phyloP scores from a whole-genome alignment of 1,139 yeast genomes.

The Debaryomyces nepalensis region DNA sequence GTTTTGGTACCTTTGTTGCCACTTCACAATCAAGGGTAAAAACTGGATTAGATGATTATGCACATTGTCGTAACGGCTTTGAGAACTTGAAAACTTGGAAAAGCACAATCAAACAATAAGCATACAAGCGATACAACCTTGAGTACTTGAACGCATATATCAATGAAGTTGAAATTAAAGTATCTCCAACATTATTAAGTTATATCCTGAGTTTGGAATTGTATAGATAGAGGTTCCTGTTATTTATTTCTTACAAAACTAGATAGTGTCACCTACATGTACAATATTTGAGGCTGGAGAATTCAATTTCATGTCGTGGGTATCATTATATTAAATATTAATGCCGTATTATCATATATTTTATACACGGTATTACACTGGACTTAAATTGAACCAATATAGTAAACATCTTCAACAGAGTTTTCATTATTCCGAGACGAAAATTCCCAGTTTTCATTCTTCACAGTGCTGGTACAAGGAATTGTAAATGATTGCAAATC shows the following conservation, averaged over 20 bases:
- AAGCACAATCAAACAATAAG: conserved; percentile 67
- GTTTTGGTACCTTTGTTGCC: conserved; percentile 90
- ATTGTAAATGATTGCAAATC: neutral
- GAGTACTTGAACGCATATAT: too few relatives aligned
- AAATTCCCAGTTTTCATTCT: conserved; percentile 15
- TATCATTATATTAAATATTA: neutral
- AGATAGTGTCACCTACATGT: too few relatives aligned
- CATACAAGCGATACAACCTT: too few relatives aligned
- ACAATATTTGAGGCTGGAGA: too few relatives aligned
- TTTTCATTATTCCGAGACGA: conserved; percentile 13
- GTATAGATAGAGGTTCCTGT: too few relatives aligned
- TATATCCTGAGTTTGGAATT: too few relatives aligned
- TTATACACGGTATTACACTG: neutral
- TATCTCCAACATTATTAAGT: too few relatives aligned
- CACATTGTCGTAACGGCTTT: conserved; percentile 70
- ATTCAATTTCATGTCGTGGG: too few relatives aligned
- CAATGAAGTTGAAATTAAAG: too few relatives aligned
- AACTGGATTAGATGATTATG: conserved; percentile 74
- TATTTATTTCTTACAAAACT: too few relatives aligned
- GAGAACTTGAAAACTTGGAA: conserved; percentile 72
- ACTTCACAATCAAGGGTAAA: conserved; percentile 63
- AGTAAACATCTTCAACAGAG: conserved; percentile 18
- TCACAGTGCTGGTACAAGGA: conserved; percentile 13
- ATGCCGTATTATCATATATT: neutral
- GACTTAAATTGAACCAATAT: neutral